Evolutionary conservation across 768 basidiomycete species (phyloP).

Genomic region (Pholiota microspora): DNA sequence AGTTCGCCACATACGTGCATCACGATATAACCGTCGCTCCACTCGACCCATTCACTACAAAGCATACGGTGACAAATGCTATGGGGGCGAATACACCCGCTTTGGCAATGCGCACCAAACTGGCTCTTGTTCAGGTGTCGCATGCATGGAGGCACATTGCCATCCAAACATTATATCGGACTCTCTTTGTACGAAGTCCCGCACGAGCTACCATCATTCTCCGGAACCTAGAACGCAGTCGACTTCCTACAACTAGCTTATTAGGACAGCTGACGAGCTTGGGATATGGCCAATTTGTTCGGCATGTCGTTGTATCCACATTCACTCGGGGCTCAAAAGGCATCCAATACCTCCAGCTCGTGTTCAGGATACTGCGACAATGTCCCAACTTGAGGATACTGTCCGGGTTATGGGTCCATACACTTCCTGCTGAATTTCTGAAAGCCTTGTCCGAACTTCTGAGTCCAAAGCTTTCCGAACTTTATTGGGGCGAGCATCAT

Average conservation of each 20-base stretch:
- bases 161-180: slow-evolving; percentile 41
- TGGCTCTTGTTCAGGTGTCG: slow-evolving; percentile 46
- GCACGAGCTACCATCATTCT: slow-evolving; percentile 37
- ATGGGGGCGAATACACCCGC: slow-evolving; percentile 47
- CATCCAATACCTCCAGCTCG: slow-evolving; percentile 35
- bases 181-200: slow-evolving; percentile 45
- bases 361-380: slow-evolving; percentile 42
- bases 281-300: slow-evolving; percentile 44
- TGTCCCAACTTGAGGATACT: slow-evolving; percentile 46
- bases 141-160: slow-evolving; percentile 44
- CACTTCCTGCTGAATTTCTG: slow-evolving; percentile 43
- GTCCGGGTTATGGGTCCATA: slow-evolving; percentile 44
- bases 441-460: slow-evolving; percentile 37
- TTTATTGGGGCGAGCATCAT: slow-evolving; percentile 42
- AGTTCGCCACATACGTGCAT: slow-evolving; percentile 51
- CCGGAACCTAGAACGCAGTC: slow-evolving; percentile 29
- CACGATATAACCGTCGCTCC: slow-evolving; percentile 40
- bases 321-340: slow-evolving; percentile 38
- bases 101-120: slow-evolving; percentile 47
- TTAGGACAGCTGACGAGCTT: neutral
- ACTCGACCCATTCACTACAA: slow-evolving; percentile 43
- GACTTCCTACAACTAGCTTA: neutral
- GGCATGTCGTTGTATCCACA: slow-evolving; percentile 47
- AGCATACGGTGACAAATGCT: slow-evolving; percentile 38
- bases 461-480: slow-evolving; percentile 37